phyloP scores from a whole-genome alignment of 2,329 filamentous ascomycete genomes.

The Paracoccidioides lutzii region DNA sequence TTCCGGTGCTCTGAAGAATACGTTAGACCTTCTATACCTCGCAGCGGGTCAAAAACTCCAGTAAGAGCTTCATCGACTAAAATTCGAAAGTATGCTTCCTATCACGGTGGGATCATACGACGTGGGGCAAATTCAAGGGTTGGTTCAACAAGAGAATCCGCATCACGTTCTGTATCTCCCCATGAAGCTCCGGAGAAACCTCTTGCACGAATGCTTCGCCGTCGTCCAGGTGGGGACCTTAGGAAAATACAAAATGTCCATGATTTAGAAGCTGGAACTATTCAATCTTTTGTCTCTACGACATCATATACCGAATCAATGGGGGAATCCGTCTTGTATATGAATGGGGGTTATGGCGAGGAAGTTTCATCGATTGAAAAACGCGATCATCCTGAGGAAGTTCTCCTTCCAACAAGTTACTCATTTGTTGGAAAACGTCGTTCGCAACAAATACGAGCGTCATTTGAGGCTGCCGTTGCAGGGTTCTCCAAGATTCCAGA shows the following conservation, averaged over 20 bases:
- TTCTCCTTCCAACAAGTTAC: slow-evolving; percentile 23
- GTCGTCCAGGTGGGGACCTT: slow-evolving; percentile 63
- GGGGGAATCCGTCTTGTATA: slow-evolving; percentile 20
- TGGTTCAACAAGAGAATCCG: slow-evolving; percentile 8
- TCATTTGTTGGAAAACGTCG: slow-evolving; percentile 40
- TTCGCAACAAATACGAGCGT: slow-evolving; percentile 47
- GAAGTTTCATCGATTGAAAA: not conserved
- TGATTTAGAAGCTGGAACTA: slow-evolving; percentile 40
- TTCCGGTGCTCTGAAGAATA: not conserved
- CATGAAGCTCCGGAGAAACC: slow-evolving; percentile 16
- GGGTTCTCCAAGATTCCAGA: slow-evolving; percentile 81
- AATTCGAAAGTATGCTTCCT: slow-evolving; percentile 34
- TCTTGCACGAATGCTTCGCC: slow-evolving; percentile 46
- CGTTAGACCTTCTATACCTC: slow-evolving; percentile 13
- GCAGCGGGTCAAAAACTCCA: slow-evolving; percentile 15
- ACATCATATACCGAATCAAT: slow-evolving; percentile 24
- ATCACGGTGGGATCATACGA: slow-evolving; percentile 30
- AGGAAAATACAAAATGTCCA: slow-evolving; percentile 54
- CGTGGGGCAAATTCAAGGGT: slow-evolving; percentile 18
- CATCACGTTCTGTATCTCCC: slow-evolving; percentile 4
- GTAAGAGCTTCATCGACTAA: slow-evolving; percentile 22
- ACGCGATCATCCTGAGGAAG: slow-evolving; percentile 7
- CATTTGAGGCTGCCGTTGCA: slow-evolving; percentile 79
- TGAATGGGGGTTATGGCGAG: slow-evolving; percentile 12
- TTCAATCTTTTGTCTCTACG: slow-evolving; percentile 26